Evolutionary conservation across 352 stramenopile genomes (phyloP).

Genomic region (Globisporangium sylvaticum): DNA sequence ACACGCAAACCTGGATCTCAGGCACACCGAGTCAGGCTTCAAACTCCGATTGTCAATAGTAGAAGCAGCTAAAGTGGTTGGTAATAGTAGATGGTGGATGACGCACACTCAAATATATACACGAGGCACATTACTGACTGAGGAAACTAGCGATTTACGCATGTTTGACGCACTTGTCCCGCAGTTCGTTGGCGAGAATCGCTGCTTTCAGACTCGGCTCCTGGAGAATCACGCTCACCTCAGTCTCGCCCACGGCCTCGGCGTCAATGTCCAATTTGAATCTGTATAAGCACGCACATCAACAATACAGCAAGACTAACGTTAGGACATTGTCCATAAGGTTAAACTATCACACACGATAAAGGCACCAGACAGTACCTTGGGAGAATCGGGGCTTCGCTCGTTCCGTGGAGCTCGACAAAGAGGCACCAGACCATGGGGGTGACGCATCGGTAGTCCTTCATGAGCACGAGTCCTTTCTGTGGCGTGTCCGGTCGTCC

Average conservation of each 20-base stretch:
- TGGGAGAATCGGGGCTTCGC: conserved; percentile 34
- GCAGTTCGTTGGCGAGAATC: conserved; percentile 29
- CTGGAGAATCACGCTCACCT: conserved; percentile 20
- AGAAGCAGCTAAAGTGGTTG: neutral
- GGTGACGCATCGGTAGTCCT: conserved; percentile 66
- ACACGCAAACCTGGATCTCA: conserved; percentile 5
- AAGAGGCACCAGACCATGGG: conserved; percentile 77
- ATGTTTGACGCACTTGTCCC: conserved; percentile 29
- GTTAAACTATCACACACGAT: neutral
- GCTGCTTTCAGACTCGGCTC: conserved; percentile 28
- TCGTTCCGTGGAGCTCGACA: conserved; percentile 50
- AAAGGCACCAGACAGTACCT: neutral
- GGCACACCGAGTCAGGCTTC: neutral
- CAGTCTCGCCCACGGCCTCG: conserved; percentile 18
- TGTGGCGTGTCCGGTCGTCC: conserved; percentile 42
- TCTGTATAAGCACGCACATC: conserved; percentile 10
- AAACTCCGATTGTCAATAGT: neutral
- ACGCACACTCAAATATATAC: conserved; percentile 2
- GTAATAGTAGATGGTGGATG: neutral
- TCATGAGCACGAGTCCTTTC: conserved; percentile 34
- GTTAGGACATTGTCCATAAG: neutral
- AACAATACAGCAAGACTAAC: neutral
- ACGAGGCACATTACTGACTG: neutral
- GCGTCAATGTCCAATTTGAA: conserved; percentile 27
- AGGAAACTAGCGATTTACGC: neutral